These are phyloP conservation scores for Potentilla sterilis DNA, from an alignment of 306 rosid species.

Conservation along the genomic window DNA sequence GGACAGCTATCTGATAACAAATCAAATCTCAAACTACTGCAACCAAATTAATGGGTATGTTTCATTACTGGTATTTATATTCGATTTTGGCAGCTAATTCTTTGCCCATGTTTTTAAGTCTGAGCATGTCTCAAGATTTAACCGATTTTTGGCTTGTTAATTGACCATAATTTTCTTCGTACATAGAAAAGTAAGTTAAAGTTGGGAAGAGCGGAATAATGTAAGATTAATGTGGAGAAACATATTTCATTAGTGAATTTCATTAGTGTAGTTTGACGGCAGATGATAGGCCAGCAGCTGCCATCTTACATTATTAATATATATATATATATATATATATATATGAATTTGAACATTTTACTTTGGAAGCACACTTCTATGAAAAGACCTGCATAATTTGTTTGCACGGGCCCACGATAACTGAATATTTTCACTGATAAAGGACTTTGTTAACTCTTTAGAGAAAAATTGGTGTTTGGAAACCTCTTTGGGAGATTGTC, in stretches of 20 bases:
- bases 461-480: not conserved
- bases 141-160: no score
- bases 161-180: no score
- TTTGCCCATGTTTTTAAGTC: no score
- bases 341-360: not conserved
- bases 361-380: not conserved
- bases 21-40: constrained; percentile 91
- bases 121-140: no score
- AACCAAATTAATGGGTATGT: constrained; percentile 97
- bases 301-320: not conserved
- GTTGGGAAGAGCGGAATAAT: no score
- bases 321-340: not conserved
- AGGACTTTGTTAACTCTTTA: not conserved
- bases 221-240: no score
- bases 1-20: constrained; percentile 93
- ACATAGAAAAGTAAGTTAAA: no score
- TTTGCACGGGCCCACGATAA: not conserved
- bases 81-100: no score
- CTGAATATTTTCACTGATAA: not conserved
- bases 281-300: not conserved
- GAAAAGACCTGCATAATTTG: not conserved
- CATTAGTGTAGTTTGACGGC: no score
- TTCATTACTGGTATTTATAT: not conserved
- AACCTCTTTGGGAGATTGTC: not conserved
- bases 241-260: no score